Base-by-base conservation (phyloP, 73 alveolate genomes). In the Paramecium octaurelia region DNA sequence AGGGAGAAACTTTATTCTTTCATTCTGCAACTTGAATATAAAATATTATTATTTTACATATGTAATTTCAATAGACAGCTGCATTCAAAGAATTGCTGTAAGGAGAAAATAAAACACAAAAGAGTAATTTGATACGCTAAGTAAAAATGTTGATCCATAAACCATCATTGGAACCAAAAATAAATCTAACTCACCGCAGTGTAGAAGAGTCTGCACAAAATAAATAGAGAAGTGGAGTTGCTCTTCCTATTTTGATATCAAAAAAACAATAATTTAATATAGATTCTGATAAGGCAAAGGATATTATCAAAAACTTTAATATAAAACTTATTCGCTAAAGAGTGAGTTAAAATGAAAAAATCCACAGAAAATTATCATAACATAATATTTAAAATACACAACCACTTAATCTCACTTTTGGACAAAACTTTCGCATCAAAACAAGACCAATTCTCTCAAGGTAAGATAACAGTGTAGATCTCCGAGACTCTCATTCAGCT, bases 31-130 rank as follows among this genome's bases (percentile, higher is more conserved):
- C 54, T 11, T 64, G 24, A 54, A 54, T 54, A 64, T 23, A 64
- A 31, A 31, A 27, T 64, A 27, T 31, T 64, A 64, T 64, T 64
- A 31, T 31, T 27, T 64, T 64, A 64, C 29, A 64, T 29, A 73
- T 73, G 87, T 38, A 73, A 73, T 73, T 73, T 38, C 57, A 73
- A 73, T 73, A 73, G 87, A 73, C 87, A 35, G 87, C 87, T 29
- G 87, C 87, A 73, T 73, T 73, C 46, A 73, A 73, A 43, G 87
- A 73, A 68, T 68, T 68, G 84, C 57, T 73, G n/a, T 12, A 36
- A n/a, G 59, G 59, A 4, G 40, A 73, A 73, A 36, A 73, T 14
- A 34, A 21, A 34, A 73, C 40, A 4, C 24, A 73, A 8, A 73
- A 73, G 40, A 36, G 87, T 24, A 73, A 73, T 8, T 38, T 36